phyloP scores from a whole-genome alignment of 202 grass and related monocot genomes.

The Musa balbisiana region DNA sequence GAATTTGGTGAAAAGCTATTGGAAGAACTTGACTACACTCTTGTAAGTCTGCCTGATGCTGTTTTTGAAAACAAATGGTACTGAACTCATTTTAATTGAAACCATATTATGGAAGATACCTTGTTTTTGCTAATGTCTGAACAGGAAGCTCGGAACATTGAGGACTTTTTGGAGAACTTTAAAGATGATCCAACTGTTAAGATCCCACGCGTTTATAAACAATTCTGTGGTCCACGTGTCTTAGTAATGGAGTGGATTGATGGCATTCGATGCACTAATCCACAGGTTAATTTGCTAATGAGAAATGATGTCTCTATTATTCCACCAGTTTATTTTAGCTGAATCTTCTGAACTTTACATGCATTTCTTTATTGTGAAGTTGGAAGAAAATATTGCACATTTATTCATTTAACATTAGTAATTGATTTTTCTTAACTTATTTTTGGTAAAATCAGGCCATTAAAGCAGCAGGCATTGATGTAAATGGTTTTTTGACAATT shows the following conservation, averaged over 20 bases:
- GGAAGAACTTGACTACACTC: constrained; percentile 98
- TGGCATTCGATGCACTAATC: constrained; percentile 91
- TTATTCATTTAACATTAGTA: neutral
- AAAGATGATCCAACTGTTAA: constrained; percentile 95
- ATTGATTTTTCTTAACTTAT: neutral
- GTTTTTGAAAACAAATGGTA: neutral
- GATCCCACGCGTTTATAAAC: constrained; percentile 88
- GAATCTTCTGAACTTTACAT: neutral
- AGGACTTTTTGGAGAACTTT: constrained; percentile 94
- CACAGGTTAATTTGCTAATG: constrained; percentile 48
- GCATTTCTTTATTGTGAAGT: neutral
- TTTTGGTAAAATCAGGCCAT: constrained; percentile 47
- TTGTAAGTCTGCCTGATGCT: constrained; percentile 46
- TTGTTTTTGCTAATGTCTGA: neutral
- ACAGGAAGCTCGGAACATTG: constrained; percentile 94
- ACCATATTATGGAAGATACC: neutral
- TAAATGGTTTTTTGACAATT: constrained; percentile 86
- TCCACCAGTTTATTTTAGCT: neutral
- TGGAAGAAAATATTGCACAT: neutral
- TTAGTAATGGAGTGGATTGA: constrained; percentile 99
- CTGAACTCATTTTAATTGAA: neutral
- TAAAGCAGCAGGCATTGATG: constrained; percentile 80
- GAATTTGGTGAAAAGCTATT: constrained; percentile 97
- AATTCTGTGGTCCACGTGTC: constrained; percentile 69
- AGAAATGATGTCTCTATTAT: neutral